Conservation (phyloP, 2,329 filamentous ascomycete genomes). For the Fusarium sp. region DNA sequence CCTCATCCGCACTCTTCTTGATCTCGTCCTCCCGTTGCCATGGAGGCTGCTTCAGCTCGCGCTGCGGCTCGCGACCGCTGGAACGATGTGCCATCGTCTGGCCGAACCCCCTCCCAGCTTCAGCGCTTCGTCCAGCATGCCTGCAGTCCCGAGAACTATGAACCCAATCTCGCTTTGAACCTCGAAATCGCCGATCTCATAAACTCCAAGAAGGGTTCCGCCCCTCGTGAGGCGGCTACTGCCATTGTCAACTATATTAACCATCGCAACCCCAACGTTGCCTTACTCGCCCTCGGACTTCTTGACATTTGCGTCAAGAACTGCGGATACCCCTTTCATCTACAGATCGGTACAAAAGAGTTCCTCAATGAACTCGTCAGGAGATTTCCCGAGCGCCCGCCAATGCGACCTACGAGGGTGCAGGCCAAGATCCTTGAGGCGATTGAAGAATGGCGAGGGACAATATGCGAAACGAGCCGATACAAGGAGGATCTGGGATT, state of each 20-base stretch:
- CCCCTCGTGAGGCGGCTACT: slow-evolving; percentile 93
- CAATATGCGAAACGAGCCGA: slow-evolving; percentile 96
- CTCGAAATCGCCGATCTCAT: slow-evolving; percentile 97
- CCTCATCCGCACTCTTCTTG: not conserved
- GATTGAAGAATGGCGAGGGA: slow-evolving; percentile 98
- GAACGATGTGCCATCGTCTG: slow-evolving; percentile 74
- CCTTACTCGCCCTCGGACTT: slow-evolving; percentile 87
- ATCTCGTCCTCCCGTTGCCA: slow-evolving; percentile 47
- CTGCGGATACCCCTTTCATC: slow-evolving; percentile 98
- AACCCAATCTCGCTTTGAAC: slow-evolving; percentile 95
- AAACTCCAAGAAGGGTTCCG: slow-evolving; percentile 96
- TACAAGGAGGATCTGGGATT: slow-evolving; percentile 98
- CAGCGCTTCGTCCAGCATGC: slow-evolving; percentile 97
- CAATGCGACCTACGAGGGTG: slow-evolving; percentile 84
- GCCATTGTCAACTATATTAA: slow-evolving; percentile 96
- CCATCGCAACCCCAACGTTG: slow-evolving; percentile 95
- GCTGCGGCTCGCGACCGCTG: slow-evolving; percentile 97
- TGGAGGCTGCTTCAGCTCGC: slow-evolving; percentile 96
- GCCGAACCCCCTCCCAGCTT: slow-evolving; percentile 84
- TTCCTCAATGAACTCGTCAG: slow-evolving; percentile 98
- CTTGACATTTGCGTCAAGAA: slow-evolving; percentile 99
- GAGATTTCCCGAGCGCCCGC: slow-evolving; percentile 93
- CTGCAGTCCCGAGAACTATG: slow-evolving; percentile 96
- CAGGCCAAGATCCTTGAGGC: slow-evolving; percentile 93
- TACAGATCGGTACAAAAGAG: slow-evolving; percentile 98